Conservation (phyloP, 2,329 filamentous ascomycete species). For the Colletotrichum sublineola region DNA sequence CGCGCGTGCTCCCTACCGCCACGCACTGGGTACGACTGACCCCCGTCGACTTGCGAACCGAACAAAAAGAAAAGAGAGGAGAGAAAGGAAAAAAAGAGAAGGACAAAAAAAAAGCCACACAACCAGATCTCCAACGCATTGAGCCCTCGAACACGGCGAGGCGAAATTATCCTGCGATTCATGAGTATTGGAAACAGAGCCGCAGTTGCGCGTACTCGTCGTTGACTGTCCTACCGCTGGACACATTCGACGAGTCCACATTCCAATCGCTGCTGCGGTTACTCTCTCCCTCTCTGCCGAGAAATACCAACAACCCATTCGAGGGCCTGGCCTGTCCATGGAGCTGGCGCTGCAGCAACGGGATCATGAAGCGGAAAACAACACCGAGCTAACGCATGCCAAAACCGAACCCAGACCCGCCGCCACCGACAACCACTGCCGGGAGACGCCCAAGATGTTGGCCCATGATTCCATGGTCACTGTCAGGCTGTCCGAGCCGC, state of each 20-base stretch:
- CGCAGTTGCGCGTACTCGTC: slow-evolving; percentile 23
- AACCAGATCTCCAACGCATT: slow-evolving; percentile 10
- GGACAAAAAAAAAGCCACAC: not conserved
- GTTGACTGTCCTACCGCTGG: slow-evolving; percentile 34
- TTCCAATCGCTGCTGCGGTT: slow-evolving; percentile 31
- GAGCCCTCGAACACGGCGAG: slow-evolving; percentile 12
- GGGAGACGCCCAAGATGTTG: slow-evolving; percentile 42
- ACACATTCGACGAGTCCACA: slow-evolving; percentile 30
- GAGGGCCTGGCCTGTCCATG: slow-evolving; percentile 38
- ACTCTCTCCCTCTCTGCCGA: not conserved
- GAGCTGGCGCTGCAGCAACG: slow-evolving; percentile 41
- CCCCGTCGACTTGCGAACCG: slow-evolving; percentile 24
- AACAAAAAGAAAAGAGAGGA: not conserved
- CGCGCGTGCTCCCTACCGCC: slow-evolving; percentile 22
- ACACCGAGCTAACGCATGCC: slow-evolving; percentile 39
- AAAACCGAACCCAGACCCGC: slow-evolving; percentile 38
- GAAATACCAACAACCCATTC: slow-evolving; percentile 31
- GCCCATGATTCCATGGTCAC: slow-evolving; percentile 81
- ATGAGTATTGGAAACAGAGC: slow-evolving; percentile 24
- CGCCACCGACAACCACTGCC: slow-evolving; percentile 22
- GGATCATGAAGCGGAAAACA: slow-evolving; percentile 35
- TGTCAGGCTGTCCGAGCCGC: slow-evolving; percentile 77
- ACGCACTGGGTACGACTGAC: slow-evolving; percentile 25
- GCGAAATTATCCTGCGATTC: slow-evolving; percentile 35
- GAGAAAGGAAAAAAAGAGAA: not conserved